Evolutionary conservation across 2,329 filamentous ascomycete species (phyloP), one percentile per base, ranked within the genome.

Genomic region (Xylaria hypoxylon): DNA sequence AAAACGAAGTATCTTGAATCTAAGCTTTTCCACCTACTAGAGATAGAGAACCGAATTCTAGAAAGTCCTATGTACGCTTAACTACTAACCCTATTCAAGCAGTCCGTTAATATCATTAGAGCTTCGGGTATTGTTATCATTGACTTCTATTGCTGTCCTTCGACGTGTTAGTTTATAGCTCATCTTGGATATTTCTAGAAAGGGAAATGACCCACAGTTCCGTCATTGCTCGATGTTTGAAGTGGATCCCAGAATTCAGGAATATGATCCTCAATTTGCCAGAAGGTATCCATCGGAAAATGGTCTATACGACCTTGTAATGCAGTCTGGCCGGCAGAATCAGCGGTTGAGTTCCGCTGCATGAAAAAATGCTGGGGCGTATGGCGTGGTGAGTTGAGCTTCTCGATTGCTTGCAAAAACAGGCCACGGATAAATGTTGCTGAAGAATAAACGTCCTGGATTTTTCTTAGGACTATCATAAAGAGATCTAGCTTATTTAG

Each of bases 401-500:
- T 67, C 60, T 67, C 64, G 51, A 67, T 67, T 53, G 64, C 64
- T 45, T 67, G 64, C 7, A 51, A 33, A 33, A 67, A 67, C 3
- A 67, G 59, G 47, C 64, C 64, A 22, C 56, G 64, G 26, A 67
- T 58, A 44, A 67, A 67, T 11, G 64, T 67, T 7, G 64, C 64
- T 24, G 64, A 67, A 15, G 64, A 59, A 55, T 67, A 67, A 15
- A 67, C 33, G n/a, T 67, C 53, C 24, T 67, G 64, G 10, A 67
- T 48, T 35, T 59, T 67, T 28, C 47, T 50, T n/a, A 67, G 31
- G 3, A 67, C 64, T 35, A 67, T 67, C 64, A 67, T 67, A 17
- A 59, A 67, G 10, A 67, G 58, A 19, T 67, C 64, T 17, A 67
- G 59, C 28, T 67, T 67, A 19, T 67, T 59, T n/a, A 67, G 59